Conservation (phyloP, 2,329 filamentous ascomycete genomes). For the Colletotrichum magnum region DNA sequence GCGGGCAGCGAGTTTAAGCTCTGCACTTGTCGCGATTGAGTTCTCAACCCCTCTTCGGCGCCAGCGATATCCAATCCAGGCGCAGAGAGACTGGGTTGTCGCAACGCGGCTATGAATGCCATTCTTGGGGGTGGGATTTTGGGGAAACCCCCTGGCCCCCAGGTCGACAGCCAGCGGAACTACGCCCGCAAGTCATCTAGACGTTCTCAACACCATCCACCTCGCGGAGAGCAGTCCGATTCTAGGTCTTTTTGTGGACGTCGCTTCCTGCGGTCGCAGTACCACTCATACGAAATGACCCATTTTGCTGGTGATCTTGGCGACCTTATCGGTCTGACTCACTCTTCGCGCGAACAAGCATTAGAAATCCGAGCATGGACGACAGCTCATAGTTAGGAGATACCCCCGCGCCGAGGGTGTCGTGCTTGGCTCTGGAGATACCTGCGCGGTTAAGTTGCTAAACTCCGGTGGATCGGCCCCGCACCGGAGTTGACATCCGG, state of each 20-base stretch:
- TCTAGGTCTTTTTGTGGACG: too few species aligned
- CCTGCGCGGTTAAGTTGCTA: constrained; percentile 11
- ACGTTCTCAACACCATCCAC: too few species aligned
- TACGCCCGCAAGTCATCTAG: too few species aligned
- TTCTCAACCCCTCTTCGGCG: constrained; percentile 14
- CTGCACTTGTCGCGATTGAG: constrained; percentile 13
- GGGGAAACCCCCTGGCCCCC: neutral
- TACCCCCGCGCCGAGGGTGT: too few species aligned
- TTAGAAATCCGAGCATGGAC: too few species aligned
- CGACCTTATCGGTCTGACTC: constrained; percentile 7
- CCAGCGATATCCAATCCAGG: neutral
- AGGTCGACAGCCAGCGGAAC: too few species aligned
- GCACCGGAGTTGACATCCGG: neutral
- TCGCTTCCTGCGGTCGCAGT: too few species aligned
- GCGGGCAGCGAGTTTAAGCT: neutral
- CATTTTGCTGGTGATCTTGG: too few species aligned
- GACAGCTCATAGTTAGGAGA: too few species aligned
- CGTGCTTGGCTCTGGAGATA: neutral
- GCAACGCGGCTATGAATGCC: constrained; percentile 1
- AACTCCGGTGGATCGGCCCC: constrained; percentile 31
- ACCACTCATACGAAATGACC: too few species aligned
- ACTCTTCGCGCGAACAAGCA: neutral
- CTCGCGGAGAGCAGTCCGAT: too few species aligned
- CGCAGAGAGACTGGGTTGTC: neutral
- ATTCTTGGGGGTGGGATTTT: neutral